These are phyloP conservation scores for Salix koriyanagi DNA, from an alignment of 345 rosid species.

Conservation along the genomic window DNA sequence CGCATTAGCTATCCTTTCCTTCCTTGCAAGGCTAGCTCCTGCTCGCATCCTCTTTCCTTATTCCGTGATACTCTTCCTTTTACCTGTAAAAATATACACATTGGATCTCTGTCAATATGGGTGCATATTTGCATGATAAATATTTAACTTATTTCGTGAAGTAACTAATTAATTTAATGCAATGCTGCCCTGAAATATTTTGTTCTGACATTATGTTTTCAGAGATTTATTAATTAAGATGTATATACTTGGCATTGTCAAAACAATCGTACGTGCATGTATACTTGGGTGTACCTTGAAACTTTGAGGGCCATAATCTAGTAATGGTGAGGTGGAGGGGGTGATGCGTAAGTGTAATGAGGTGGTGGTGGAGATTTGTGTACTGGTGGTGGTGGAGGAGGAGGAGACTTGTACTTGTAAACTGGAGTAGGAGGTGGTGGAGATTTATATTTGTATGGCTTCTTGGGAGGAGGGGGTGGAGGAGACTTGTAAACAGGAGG, in stretches of 20 bases:
- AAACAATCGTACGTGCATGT: background rate
- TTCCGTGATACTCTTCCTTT: background rate
- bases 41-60: background rate
- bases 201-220: background rate
- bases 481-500: background rate
- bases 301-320: conserved; percentile 11
- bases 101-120: background rate
- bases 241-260: background rate
- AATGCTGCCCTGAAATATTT: background rate
- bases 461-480: conserved; percentile 8
- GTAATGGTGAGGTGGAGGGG: conserved; percentile 20
- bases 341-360: conserved; percentile 1
- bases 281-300: conserved; percentile 23
- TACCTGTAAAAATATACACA: background rate
- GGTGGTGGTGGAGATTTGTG: conserved; percentile 1
- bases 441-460: background rate
- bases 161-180: background rate
- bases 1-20: background rate
- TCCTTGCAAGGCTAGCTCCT: background rate
- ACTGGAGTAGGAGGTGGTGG: conserved; percentile 1
- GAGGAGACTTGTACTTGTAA: background rate
- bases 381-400: background rate
- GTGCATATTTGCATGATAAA: background rate
- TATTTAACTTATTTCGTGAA: background rate
- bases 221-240: background rate